These are phyloP conservation scores for Basipetospora sp. DNA, from an alignment of 2,329 filamentous ascomycete species.

Conservation along the genomic window DNA sequence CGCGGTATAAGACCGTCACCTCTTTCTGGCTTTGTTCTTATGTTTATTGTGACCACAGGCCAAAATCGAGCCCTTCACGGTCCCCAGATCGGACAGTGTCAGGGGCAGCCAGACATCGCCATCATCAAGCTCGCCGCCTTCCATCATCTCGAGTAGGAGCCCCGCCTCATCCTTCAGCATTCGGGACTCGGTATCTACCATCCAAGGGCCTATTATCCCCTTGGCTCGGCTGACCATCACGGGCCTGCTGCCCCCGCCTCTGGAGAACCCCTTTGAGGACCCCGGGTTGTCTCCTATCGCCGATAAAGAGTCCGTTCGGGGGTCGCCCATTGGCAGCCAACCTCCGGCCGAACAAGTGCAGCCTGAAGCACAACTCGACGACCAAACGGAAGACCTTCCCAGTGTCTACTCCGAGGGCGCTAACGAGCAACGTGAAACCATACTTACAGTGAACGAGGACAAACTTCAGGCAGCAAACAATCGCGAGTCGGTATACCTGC, in stretches of 20 bases:
- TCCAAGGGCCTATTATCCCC: background rate
- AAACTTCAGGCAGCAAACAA: slow-evolving; percentile 9
- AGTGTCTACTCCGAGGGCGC: no score
- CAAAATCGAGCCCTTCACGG: slow-evolving; percentile 4
- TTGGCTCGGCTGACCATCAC: background rate
- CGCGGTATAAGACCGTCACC: no score
- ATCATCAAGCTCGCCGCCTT: background rate
- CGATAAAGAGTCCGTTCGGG: no score
- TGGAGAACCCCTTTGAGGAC: slow-evolving; percentile 3
- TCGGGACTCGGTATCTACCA: slow-evolving; percentile 1
- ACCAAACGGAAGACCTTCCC: no score
- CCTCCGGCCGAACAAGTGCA: no score
- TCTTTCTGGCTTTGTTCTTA: background rate
- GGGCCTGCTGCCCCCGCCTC: background rate
- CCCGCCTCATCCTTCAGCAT: slow-evolving; percentile 3
- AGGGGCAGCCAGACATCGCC: slow-evolving; percentile 1
- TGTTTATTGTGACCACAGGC: slow-evolving; percentile 1
- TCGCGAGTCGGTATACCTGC: slow-evolving; percentile 32
- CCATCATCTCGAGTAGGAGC: slow-evolving; percentile 2
- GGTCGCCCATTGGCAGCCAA: no score
- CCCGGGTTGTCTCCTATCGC: background rate
- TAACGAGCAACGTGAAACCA: no score
- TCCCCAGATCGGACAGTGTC: background rate
- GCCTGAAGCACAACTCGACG: no score
- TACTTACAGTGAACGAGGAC: no score